phyloP scores from a whole-genome alignment of 768 basidiomycete species.

The Saitozyma podzolica region DNA sequence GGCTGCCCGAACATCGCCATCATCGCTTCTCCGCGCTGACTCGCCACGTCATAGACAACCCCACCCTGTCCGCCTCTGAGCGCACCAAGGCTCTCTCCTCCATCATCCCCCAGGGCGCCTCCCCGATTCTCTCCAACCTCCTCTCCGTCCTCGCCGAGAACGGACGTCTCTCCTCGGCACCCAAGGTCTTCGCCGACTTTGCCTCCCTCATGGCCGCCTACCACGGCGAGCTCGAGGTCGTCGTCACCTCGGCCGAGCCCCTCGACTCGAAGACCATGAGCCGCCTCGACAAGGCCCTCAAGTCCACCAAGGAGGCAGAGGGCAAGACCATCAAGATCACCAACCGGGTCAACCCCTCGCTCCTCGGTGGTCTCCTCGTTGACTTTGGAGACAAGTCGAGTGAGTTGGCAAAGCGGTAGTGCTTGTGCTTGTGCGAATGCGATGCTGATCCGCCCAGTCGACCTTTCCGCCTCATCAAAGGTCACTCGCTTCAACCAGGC shows the following conservation, averaged over 20 bases:
- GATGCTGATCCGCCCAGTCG: constrained; percentile 56
- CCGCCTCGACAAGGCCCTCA: constrained; percentile 80
- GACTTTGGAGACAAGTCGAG: constrained; percentile 97
- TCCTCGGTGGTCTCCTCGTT: constrained; percentile 88
- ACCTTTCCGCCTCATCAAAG: constrained; percentile 88
- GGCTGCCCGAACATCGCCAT: too few species aligned
- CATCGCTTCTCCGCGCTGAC: constrained; percentile 3
- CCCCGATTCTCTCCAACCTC: constrained; percentile 81
- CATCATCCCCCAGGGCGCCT: constrained; percentile 60
- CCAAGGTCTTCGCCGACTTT: constrained; percentile 86
- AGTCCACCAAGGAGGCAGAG: constrained; percentile 79
- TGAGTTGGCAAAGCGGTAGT: constrained; percentile 12
- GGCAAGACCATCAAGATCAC: constrained; percentile 84
- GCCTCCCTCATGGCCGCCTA: constrained; percentile 82
- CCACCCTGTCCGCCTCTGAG: constrained; percentile 81
- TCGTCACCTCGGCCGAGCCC: constrained; percentile 82
- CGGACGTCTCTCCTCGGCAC: constrained; percentile 79
- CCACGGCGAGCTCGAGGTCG: constrained; percentile 88
- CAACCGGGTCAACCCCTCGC: constrained; percentile 94
- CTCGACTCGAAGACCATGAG: constrained; percentile 69
- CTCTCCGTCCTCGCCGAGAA: constrained; percentile 88
- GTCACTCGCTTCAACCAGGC: constrained; percentile 92
- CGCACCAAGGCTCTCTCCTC: constrained; percentile 66
- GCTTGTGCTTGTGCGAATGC: background rate
- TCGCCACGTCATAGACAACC: constrained; percentile 60